Evolutionary conservation across 2,329 filamentous ascomycete species (phyloP), one percentile per base, ranked within the genome.

Genomic region (Chaetomium strumarium): DNA sequence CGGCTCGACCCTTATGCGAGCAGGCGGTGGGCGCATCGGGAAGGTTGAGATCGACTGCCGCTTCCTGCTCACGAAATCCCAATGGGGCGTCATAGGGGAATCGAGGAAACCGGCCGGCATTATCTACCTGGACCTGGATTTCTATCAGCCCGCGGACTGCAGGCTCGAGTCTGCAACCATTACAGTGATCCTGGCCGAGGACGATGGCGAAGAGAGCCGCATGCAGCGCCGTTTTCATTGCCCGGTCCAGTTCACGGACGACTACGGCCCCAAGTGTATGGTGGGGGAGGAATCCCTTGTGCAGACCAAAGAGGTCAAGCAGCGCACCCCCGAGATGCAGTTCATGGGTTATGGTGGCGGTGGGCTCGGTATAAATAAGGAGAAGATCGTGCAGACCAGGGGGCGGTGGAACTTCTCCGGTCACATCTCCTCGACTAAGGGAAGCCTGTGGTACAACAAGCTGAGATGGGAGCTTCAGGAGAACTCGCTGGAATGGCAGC

Each of bases 21-120:
- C 52, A 2, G 58, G 57, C 14, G 51, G 45, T n/a, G 51, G 44
- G 8, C 52, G 24, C 17, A 53, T 60, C 14, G 55, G 55, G 10
- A 52, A 61, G 17, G 51, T 61, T n/a, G 46, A 57, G 17, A 34
- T 61, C n/a, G 58, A 61, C 9, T 61, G 58, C 20, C 56, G 52
- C 2, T 61, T 61, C 24, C 13, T 57, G 5, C 60, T 57, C 34
- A 55, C 52, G 2, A 53, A 55, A 45, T 58, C 58, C 7, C 54
- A 13, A 13, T 60, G 59, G 57, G 56, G 57, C 13, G 37, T 57
- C 13, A 39, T 58, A 9, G 55, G 58, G 0, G 30, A 41, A 19
- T n/a, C 34, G 1, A 38, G 34, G 17, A 51, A 51, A 6, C 59
- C 59, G 8, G 59, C 43, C 16, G 59, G 59, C 2, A 61, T 61